Conservation (phyloP, 2,329 filamentous ascomycete species). For the Ilyonectria destructans region DNA sequence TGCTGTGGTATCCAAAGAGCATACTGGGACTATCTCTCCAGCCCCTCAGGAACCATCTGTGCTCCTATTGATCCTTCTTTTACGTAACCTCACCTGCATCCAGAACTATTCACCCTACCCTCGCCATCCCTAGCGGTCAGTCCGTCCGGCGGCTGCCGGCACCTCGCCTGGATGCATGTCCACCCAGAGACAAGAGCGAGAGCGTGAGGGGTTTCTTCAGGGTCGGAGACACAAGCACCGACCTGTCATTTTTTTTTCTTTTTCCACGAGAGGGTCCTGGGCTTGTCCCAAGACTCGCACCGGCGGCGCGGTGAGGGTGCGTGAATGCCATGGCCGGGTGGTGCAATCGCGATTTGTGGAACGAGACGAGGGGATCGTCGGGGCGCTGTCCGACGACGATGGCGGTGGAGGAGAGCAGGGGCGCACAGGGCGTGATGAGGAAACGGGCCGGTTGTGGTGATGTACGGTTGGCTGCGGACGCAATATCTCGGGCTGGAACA, state of each 20-base stretch:
- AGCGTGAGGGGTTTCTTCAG: slow-evolving; percentile 21
- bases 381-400: slow-evolving; percentile 17
- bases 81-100: slow-evolving; percentile 20
- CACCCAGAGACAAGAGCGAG: slow-evolving; percentile 27
- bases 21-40: neutral
- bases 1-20: neutral
- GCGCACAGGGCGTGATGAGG: slow-evolving; percentile 9
- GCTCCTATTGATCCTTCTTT: slow-evolving; percentile 11
- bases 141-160: slow-evolving; percentile 17
- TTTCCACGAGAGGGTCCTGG: slow-evolving; percentile 8
- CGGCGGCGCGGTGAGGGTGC: slow-evolving; percentile 12
- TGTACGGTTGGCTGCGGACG: neutral
- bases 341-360: slow-evolving; percentile 50
- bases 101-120: neutral
- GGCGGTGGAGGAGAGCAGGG: slow-evolving; percentile 35
- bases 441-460: slow-evolving; percentile 12
- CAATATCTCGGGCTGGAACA: slow-evolving; percentile 6
- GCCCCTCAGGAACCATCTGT: neutral
- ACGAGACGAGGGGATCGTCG: slow-evolving; percentile 27
- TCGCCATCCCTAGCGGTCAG: slow-evolving; percentile 17
- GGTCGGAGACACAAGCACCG: slow-evolving; percentile 2
- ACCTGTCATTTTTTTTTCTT: slow-evolving; percentile 28
- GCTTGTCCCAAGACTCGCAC: slow-evolving; percentile 9
- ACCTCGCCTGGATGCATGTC: slow-evolving; percentile 26
- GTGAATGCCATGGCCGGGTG: slow-evolving; percentile 42